Conservation (phyloP, 352 stramenopile species). For the Globisporangium spiculum region DNA sequence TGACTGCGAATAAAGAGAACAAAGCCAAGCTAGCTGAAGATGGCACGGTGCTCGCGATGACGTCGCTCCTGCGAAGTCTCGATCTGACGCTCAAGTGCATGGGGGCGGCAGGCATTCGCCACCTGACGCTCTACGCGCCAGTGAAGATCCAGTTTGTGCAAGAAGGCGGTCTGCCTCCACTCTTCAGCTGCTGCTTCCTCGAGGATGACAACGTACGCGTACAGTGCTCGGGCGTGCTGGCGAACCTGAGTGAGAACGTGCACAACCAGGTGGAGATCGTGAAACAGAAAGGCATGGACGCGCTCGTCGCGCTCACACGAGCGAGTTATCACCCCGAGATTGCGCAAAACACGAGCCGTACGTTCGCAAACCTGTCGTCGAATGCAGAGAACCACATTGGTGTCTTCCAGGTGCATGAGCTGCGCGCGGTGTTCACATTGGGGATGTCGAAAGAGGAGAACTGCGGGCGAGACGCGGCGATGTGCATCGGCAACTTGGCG, state of each 20-base stretch:
- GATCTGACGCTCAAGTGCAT: slow-evolving; percentile 86
- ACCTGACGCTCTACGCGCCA: slow-evolving; percentile 81
- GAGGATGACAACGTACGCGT: slow-evolving; percentile 81
- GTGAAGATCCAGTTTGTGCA: slow-evolving; percentile 70
- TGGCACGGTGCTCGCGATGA: slow-evolving; percentile 82
- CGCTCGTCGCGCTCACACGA: slow-evolving; percentile 61
- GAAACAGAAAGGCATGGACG: slow-evolving; percentile 59
- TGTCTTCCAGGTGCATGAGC: slow-evolving; percentile 81
- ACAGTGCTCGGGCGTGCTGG: slow-evolving; percentile 87
- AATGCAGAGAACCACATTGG: slow-evolving; percentile 91
- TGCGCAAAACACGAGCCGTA: slow-evolving; percentile 84
- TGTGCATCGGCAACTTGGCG: slow-evolving; percentile 93
- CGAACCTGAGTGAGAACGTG: slow-evolving; percentile 91
- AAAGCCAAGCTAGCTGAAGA: slow-evolving; percentile 87
- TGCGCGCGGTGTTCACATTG: slow-evolving; percentile 77
- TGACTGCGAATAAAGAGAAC: slow-evolving; percentile 89
- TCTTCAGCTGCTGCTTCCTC: slow-evolving; percentile 61
- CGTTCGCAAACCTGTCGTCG: slow-evolving; percentile 90
- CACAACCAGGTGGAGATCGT: slow-evolving; percentile 90
- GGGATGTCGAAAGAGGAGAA: slow-evolving; percentile 73
- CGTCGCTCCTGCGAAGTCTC: slow-evolving; percentile 73
- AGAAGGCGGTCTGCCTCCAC: slow-evolving; percentile 58
- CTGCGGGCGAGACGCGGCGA: slow-evolving; percentile 88
- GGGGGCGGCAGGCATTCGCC: slow-evolving; percentile 81
- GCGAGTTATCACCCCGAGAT: slow-evolving; percentile 73